phyloP scores from a whole-genome alignment of 805 yeast genomes.

The Groenewaldozyma tartarivorans region DNA sequence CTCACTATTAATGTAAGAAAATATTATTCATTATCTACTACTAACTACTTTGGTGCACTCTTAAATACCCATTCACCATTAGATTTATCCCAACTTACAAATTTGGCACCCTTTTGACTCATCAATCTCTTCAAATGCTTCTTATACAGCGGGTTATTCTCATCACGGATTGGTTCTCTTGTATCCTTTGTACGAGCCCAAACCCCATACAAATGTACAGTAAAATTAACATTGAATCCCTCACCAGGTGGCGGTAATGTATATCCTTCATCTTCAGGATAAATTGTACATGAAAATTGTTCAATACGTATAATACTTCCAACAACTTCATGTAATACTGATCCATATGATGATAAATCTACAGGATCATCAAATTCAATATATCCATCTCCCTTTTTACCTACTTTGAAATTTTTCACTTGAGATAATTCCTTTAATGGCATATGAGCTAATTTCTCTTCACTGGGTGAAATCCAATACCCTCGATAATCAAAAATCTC shows the following conservation, averaged over 20 bases:
- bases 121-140: conserved; percentile 63
- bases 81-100: conserved; percentile 66
- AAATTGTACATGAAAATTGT: conserved; percentile 52
- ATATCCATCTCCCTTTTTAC: conserved; percentile 68
- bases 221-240: conserved; percentile 72
- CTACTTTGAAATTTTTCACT: conserved; percentile 61
- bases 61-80: conserved; percentile 37
- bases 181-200: conserved; percentile 71
- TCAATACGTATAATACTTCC: conserved; percentile 57
- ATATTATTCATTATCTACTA: no score
- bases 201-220: conserved; percentile 66
- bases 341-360: conserved; percentile 62
- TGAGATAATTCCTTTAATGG: conserved; percentile 54
- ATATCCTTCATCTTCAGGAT: conserved; percentile 49
- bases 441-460: conserved; percentile 50
- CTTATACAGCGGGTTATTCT: conserved; percentile 59
- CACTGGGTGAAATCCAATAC: conserved; percentile 79
- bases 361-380: conserved; percentile 74
- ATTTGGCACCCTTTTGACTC: conserved; percentile 47
- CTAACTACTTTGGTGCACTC: neutral
- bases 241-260: conserved; percentile 60
- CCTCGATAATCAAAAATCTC: conserved; percentile 55
- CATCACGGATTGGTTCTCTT: conserved; percentile 65
- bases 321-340: conserved; percentile 47
- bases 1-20: no score